phyloP scores from a whole-genome alignment of 306 rosid species.

The Rosa multiflora region DNA sequence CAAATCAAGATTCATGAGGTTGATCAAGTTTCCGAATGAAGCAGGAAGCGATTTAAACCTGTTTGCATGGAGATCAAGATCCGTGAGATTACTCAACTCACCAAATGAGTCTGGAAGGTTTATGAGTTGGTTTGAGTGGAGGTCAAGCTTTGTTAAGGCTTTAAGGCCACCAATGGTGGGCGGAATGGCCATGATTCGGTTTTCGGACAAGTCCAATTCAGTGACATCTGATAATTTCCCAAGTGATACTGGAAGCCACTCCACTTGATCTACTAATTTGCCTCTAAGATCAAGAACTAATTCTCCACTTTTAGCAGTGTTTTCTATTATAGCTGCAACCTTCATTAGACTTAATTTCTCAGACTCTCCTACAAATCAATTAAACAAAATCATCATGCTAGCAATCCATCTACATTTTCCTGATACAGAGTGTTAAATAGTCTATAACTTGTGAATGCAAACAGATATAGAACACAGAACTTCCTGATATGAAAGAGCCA shows the following conservation, averaged over 20 bases:
- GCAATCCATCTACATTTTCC: background rate
- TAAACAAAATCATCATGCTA: background rate
- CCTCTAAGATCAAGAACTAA: slow-evolving; percentile 68
- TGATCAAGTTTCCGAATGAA: slow-evolving; percentile 61
- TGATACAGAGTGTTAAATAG: background rate
- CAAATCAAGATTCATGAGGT: slow-evolving; percentile 67
- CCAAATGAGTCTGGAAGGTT: slow-evolving; percentile 88
- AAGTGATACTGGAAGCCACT: slow-evolving; percentile 85
- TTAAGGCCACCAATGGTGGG: slow-evolving; percentile 58
- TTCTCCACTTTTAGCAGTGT: slow-evolving; percentile 53
- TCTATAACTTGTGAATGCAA: background rate
- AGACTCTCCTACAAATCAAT: slow-evolving; percentile 38
- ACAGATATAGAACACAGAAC: background rate
- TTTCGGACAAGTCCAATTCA: slow-evolving; percentile 75
- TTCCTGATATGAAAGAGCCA: background rate
- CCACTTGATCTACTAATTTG: slow-evolving; percentile 73
- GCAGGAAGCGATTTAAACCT: slow-evolving; percentile 69
- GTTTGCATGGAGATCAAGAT: slow-evolving; percentile 79
- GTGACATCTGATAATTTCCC: slow-evolving; percentile 69
- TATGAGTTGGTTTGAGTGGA: slow-evolving; percentile 82
- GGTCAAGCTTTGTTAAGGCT: slow-evolving; percentile 72
- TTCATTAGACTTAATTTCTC: slow-evolving; percentile 78
- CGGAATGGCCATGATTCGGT: slow-evolving; percentile 87
- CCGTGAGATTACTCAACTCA: slow-evolving; percentile 64
- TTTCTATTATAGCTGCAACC: slow-evolving; percentile 82